Percentiles rank a stretch among this genome's conserved stretches.
Evolutionary conservation across 306 rosid genomes (phyloP).

Genomic region (Cotoneaster glaucophyllus): DNA sequence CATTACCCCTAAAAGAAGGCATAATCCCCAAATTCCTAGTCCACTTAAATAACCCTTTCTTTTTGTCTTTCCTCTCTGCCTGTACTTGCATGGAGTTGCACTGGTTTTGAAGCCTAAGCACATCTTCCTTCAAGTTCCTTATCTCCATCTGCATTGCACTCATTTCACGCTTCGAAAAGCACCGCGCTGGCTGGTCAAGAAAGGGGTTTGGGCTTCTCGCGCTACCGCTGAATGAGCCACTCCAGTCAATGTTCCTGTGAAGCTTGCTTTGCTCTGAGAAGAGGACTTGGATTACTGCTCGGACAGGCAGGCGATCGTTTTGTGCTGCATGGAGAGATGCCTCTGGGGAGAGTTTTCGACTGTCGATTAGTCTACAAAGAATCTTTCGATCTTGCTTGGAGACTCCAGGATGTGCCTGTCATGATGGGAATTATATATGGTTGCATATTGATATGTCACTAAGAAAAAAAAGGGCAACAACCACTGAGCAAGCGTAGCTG

Average conservation of each 20-base stretch:
- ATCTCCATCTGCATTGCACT: conserved; percentile 58
- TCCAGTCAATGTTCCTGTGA: conserved; percentile 53
- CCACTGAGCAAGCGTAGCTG: too few species aligned
- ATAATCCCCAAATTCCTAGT: conserved; percentile 38
- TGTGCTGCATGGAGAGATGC: conserved; percentile 91
- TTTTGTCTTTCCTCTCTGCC: conserved; percentile 62
- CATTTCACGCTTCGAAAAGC: conserved; percentile 67
- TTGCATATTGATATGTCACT: too few species aligned
- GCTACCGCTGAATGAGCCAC: conserved; percentile 54
- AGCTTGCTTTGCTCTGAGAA: conserved; percentile 70
- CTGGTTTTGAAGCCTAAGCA: conserved; percentile 58
- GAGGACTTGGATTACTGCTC: conserved; percentile 86
- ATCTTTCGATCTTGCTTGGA: conserved; percentile 78
- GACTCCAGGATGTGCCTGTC: conserved; percentile 69
- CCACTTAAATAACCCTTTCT: conserved; percentile 61
- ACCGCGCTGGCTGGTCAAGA: conserved; percentile 31
- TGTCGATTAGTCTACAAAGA: conserved; percentile 65
- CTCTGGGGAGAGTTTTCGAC: conserved; percentile 74
- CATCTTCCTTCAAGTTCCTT: conserved; percentile 68
- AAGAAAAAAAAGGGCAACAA: too few species aligned
- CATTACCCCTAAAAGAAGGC: conserved; percentile 22
- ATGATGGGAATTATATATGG: neutral
- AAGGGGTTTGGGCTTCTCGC: conserved; percentile 48
- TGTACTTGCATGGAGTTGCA: conserved; percentile 60
- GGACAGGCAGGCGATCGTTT: conserved; percentile 82